Evolutionary conservation across 2,329 filamentous ascomycete species (phyloP).

Genomic region (Penicillium janthinellum): DNA sequence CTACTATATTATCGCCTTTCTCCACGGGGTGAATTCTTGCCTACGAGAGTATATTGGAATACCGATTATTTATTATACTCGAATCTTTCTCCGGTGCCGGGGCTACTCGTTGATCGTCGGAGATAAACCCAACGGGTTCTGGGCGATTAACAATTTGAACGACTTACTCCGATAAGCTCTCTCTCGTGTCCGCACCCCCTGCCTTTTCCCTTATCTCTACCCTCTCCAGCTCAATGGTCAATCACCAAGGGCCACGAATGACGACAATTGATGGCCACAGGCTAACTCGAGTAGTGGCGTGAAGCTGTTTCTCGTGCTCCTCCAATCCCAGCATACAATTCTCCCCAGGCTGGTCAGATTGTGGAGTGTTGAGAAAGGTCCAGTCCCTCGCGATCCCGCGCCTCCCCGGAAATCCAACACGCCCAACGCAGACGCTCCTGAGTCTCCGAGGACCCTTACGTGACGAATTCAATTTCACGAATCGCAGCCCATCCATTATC

Average conservation of each 20-base stretch:
- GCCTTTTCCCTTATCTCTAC: neutral
- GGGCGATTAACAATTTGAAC: neutral
- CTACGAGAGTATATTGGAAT: neutral
- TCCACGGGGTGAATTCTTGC: neutral
- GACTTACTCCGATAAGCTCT: constrained; percentile 29
- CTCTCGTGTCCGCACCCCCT: constrained; percentile 19
- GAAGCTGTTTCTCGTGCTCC: neutral
- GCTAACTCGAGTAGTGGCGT: neutral
- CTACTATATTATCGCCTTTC: neutral
- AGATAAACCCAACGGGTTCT: constrained; percentile 18
- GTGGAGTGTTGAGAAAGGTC: neutral
- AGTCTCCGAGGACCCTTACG: constrained; percentile 14
- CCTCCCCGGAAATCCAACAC: constrained; percentile 11
- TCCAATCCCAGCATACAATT: neutral
- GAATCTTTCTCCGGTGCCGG: neutral
- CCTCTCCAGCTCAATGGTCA: constrained; percentile 8
- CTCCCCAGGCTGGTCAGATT: neutral
- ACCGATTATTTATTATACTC: neutral
- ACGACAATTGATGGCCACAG: neutral
- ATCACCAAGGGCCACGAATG: neutral
- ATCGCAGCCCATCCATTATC: constrained; percentile 18
- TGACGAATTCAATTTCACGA: constrained; percentile 17
- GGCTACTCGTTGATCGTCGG: constrained; percentile 5
- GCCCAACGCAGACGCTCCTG: neutral
- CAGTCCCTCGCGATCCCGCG: neutral